phyloP scores from a whole-genome alignment of 371 early-diverging fungal species.

The Capniomyces stellatus region DNA sequence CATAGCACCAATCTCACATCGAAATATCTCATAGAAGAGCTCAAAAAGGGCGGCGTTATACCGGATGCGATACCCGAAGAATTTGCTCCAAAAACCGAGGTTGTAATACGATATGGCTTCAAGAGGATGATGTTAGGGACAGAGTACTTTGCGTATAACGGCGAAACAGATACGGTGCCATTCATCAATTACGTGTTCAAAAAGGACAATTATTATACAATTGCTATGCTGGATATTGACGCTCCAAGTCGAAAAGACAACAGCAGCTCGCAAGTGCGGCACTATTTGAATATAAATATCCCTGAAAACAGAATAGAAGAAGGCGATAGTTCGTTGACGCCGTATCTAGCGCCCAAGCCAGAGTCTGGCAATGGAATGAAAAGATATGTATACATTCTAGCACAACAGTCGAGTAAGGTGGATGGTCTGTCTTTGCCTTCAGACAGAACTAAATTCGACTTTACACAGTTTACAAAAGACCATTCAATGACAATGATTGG shows the following conservation, averaged over 20 bases:
- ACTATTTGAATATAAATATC: conserved; percentile 2
- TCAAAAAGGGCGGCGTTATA: no score
- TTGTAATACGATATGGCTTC: not conserved
- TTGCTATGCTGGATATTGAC: not conserved
- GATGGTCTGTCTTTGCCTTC: not conserved
- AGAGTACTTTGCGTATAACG: not conserved
- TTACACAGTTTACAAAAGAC: not conserved
- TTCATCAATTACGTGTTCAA: not conserved
- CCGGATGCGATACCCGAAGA: not conserved
- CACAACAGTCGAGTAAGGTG: not conserved
- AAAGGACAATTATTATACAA: not conserved
- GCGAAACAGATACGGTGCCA: not conserved
- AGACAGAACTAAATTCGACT: conserved; percentile 1
- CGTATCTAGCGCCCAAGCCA: conserved; percentile 1
- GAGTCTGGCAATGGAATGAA: not conserved
- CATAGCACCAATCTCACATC: no score
- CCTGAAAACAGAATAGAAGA: not conserved
- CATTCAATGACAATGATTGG: not conserved
- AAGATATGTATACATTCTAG: no score
- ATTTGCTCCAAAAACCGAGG: not conserved
- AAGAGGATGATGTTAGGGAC: not conserved
- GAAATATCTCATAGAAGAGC: no score
- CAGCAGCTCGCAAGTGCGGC: not conserved
- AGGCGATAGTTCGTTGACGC: not conserved
- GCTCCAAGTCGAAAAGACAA: not conserved